Evolutionary conservation across 2,329 filamentous ascomycete species (phyloP).

Genomic region (Cercospora sp.): DNA sequence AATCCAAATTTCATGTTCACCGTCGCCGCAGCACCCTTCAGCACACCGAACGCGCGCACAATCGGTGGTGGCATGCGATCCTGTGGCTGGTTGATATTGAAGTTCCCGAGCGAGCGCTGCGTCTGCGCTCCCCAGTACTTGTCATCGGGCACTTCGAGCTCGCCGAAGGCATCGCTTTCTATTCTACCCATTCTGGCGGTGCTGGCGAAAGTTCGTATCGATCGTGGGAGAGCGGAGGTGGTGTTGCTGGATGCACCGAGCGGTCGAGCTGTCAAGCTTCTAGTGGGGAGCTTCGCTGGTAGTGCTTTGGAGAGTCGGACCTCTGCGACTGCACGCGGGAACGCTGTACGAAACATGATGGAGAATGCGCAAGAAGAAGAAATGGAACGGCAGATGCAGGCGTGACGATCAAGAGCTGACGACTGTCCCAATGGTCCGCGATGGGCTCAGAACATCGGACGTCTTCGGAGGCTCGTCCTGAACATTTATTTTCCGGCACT

Average conservation of each 20-base stretch:
- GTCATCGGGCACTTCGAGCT: conserved; percentile 86
- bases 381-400: not conserved
- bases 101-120: conserved; percentile 93
- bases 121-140: conserved; percentile 99
- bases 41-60: conserved; percentile 88
- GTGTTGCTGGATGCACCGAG: conserved; percentile 1
- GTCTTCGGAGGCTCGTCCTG: not conserved
- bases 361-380: not conserved
- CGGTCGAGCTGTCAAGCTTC: conserved; percentile 21
- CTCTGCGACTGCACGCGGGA: conserved; percentile 18
- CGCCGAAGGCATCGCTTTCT: conserved; percentile 97
- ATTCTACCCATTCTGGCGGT: conserved; percentile 55
- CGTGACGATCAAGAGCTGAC: conserved; percentile 2
- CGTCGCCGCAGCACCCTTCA: conserved; percentile 93
- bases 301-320: conserved; percentile 19
- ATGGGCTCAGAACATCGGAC: conserved; percentile 4
- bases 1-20: conserved; percentile 96
- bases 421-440: conserved; percentile 1
- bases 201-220: conserved; percentile 35
- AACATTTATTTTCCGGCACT: conserved; percentile 5
- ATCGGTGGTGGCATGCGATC: conserved; percentile 96
- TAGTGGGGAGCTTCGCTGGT: conserved; percentile 20
- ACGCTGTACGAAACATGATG: conserved; percentile 26
- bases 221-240: conserved; percentile 9
- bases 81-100: conserved; percentile 98